A percentile compares a stretch with the other conserved stretches of the same genome.
phyloP scores from a whole-genome alignment of 805 yeast genomes.

The Hanseniaspora osmophila region DNA sequence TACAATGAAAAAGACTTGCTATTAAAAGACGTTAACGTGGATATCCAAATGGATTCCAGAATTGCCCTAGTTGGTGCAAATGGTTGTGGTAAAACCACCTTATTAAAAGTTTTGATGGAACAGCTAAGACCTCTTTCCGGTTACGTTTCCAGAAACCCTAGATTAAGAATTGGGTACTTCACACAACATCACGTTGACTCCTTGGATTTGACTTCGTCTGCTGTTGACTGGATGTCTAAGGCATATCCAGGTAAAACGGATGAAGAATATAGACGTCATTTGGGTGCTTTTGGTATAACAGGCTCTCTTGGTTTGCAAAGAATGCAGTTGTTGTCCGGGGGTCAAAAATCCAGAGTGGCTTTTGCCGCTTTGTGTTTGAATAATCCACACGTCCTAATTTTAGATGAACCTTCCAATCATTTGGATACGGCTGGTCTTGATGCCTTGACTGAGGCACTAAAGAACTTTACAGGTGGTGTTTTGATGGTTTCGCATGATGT shows the following conservation, averaged over 20 bases:
- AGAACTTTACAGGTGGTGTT: constrained; percentile 84
- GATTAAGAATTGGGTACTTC: constrained; percentile 88
- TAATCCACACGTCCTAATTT: constrained; percentile 79
- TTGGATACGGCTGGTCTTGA: constrained; percentile 96
- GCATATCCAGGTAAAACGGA: constrained; percentile 87
- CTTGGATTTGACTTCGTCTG: constrained; percentile 76
- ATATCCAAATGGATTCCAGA: constrained; percentile 85
- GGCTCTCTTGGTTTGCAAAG: constrained; percentile 88
- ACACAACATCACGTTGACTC: constrained; percentile 98
- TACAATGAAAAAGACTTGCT: constrained; percentile 53
- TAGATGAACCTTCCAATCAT: constrained; percentile 97
- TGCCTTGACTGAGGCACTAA: constrained; percentile 82
- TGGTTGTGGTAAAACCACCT: constrained; percentile 97
- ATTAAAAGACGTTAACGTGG: constrained; percentile 67
- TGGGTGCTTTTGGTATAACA: constrained; percentile 94
- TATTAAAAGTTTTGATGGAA: constrained; percentile 76
- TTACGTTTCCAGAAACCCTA: constrained; percentile 60
- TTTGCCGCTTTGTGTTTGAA: constrained; percentile 87
- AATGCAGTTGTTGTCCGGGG: constrained; percentile 84
- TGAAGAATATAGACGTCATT: constrained; percentile 91
- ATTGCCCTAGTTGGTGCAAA: constrained; percentile 97
- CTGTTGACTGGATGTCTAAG: constrained; percentile 88
- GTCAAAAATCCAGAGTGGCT: constrained; percentile 96
- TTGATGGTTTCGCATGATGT: constrained; percentile 98
- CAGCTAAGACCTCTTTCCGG: constrained; percentile 65